Conservation (phyloP, 2,329 filamentous ascomycete genomes). For the Colletotrichum eleusines region DNA sequence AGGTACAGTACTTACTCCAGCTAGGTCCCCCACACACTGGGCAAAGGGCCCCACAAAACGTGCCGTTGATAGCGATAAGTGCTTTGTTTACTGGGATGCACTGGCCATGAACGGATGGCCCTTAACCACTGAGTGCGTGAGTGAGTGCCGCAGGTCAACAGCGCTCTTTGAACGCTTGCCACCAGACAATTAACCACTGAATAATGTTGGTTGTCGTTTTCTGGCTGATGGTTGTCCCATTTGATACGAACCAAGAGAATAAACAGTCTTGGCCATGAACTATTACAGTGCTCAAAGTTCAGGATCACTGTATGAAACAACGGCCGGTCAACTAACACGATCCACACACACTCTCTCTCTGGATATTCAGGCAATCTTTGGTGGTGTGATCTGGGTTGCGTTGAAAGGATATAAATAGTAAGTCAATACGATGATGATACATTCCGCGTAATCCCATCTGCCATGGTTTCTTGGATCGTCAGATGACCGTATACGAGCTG, state of each 20-base stretch:
- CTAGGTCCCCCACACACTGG: slow-evolving; percentile 38
- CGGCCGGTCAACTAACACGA: slow-evolving; percentile 25
- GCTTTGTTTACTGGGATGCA: slow-evolving; percentile 3
- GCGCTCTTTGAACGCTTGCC: neutral
- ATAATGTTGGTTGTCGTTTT: neutral
- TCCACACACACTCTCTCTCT: slow-evolving; percentile 9
- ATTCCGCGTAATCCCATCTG: neutral
- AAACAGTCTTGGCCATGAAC: neutral
- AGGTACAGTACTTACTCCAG: slow-evolving; percentile 27
- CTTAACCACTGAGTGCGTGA: neutral
- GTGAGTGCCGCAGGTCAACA: neutral
- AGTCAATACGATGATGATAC: neutral
- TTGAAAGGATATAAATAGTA: neutral
- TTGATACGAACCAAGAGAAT: neutral
- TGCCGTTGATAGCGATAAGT: slow-evolving; percentile 25
- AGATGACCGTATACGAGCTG: slow-evolving; percentile 16
- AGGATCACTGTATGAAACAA: slow-evolving; percentile 24
- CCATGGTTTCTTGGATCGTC: neutral
- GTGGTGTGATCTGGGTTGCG: neutral
- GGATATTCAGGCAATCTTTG: neutral
- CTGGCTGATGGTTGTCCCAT: neutral
- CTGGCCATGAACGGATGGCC: neutral
- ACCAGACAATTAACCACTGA: neutral
- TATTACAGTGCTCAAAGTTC: slow-evolving; percentile 13
- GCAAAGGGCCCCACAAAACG: slow-evolving; percentile 28